Evolutionary conservation across 2,329 filamentous ascomycete genomes (phyloP).

Genomic region (Trichoderma hamatum): DNA sequence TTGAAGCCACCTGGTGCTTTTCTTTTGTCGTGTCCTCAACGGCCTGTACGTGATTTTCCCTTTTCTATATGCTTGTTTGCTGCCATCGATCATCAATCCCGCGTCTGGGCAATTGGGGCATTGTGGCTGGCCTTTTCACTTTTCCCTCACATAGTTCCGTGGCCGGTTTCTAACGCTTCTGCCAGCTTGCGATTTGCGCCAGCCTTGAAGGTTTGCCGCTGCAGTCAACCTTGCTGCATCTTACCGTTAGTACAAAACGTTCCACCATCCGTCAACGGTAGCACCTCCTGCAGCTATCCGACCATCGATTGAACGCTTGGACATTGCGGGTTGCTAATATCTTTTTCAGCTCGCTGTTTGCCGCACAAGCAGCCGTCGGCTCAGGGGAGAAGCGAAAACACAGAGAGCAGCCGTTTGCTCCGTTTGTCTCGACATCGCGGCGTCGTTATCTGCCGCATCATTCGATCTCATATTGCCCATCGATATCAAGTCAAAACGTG

Average conservation of each 20-base stretch:
- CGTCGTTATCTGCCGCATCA: background rate
- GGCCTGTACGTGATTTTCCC: conserved; percentile 25
- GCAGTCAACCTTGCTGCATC: conserved; percentile 24
- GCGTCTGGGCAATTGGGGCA: background rate
- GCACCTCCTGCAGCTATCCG: conserved; percentile 16
- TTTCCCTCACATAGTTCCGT: background rate
- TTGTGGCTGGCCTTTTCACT: conserved; percentile 4
- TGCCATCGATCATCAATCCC: conserved; percentile 18
- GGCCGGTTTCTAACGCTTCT: conserved; percentile 27
- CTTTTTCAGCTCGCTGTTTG: background rate
- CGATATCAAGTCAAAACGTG: background rate
- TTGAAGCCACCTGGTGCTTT: conserved; percentile 42
- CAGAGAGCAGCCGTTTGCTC: conserved; percentile 7
- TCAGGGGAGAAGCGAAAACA: background rate
- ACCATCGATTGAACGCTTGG: conserved; percentile 21
- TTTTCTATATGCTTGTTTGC: conserved; percentile 23
- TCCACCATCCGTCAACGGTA: conserved; percentile 18
- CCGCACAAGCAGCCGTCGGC: background rate
- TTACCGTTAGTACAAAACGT: conserved; percentile 20
- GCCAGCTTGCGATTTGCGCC: conserved; percentile 16
- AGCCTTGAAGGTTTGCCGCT: conserved; percentile 13
- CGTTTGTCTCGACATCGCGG: background rate
- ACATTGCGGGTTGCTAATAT: background rate
- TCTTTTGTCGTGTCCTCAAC: conserved; percentile 30
- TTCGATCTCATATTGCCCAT: background rate